phyloP scores from a whole-genome alignment of 257 asterid genomes.

The Osmanthus fragrans region DNA sequence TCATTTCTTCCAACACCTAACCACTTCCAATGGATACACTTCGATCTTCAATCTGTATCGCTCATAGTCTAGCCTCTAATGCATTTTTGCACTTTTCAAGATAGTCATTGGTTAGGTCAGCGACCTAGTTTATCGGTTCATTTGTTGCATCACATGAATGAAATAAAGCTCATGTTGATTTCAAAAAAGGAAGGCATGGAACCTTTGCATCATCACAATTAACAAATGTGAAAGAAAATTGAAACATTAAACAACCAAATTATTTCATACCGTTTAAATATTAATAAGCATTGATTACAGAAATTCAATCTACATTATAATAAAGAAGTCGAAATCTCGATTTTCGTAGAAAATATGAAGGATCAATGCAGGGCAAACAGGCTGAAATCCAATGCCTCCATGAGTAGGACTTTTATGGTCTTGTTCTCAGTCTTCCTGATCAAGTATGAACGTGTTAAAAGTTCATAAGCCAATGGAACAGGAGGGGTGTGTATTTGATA shows the following conservation, averaged over 20 bases:
- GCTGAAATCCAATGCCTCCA: conserved; percentile 11
- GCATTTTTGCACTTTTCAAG: too few relatives aligned
- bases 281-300: conserved; percentile 8
- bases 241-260: conserved; percentile 24
- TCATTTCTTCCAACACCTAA: too few relatives aligned
- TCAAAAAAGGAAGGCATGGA: too few relatives aligned
- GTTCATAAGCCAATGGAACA: background rate
- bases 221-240: background rate
- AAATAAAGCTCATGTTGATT: too few relatives aligned
- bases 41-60: too few relatives aligned
- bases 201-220: background rate
- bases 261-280: conserved; percentile 29
- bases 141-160: too few relatives aligned
- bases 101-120: too few relatives aligned
- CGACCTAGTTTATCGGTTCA: too few relatives aligned
- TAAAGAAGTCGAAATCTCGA: conserved; percentile 8
- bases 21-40: too few relatives aligned
- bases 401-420: background rate
- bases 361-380: conserved; percentile 12
- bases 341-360: background rate
- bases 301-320: conserved; percentile 1
- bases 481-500: background rate
- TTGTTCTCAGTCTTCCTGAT: conserved; percentile 5
- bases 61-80: too few relatives aligned
- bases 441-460: background rate